Percentiles rank a stretch among this genome's conserved stretches.
These are phyloP conservation scores for Seminavis robusta DNA, from an alignment of 108 stramenopile species.

Conservation along the genomic window DNA sequence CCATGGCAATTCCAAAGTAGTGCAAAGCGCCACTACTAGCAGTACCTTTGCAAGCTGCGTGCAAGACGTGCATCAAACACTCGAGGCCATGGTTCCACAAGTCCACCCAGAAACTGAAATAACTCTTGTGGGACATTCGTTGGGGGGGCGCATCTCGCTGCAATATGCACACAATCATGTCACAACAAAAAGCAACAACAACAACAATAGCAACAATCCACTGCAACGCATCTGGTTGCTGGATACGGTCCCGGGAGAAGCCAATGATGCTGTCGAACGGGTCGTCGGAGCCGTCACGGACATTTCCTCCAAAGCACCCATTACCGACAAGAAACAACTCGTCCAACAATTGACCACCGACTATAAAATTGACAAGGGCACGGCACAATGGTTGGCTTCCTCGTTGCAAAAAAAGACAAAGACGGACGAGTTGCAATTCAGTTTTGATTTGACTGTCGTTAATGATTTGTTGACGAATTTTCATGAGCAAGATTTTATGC, in stretches of 20 bases:
- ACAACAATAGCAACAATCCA: constrained; percentile 10
- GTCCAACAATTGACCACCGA: constrained; percentile 5
- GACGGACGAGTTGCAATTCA: constrained; percentile 46
- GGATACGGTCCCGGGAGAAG: constrained; percentile 73
- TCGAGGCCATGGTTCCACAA: constrained; percentile 20
- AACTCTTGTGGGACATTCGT: constrained; percentile 77
- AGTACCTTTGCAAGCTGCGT: constrained; percentile 29
- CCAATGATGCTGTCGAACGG: constrained; percentile 55
- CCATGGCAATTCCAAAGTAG: constrained; percentile 48
- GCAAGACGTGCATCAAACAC: constrained; percentile 50
- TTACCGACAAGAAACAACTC: constrained; percentile 16
- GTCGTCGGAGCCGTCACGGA: constrained; percentile 35
- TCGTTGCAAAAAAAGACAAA: constrained; percentile 19
- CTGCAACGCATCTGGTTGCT: constrained; percentile 62
- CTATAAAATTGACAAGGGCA: constrained; percentile 21
- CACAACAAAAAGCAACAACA: not conserved
- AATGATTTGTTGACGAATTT: constrained; percentile 62
- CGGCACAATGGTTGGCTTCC: constrained; percentile 50
- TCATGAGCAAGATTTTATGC: constrained; percentile 53
- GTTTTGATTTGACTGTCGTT: constrained; percentile 70
- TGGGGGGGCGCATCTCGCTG: constrained; percentile 78
- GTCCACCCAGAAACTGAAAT: constrained; percentile 9
- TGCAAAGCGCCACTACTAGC: not conserved
- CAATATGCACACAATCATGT: constrained; percentile 42
- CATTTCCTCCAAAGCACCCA: not conserved